A percentile compares a stretch with the other conserved stretches of the same genome.
Conservation (phyloP, 768 basidiomycete genomes). For the Auriculariales sp. region DNA sequence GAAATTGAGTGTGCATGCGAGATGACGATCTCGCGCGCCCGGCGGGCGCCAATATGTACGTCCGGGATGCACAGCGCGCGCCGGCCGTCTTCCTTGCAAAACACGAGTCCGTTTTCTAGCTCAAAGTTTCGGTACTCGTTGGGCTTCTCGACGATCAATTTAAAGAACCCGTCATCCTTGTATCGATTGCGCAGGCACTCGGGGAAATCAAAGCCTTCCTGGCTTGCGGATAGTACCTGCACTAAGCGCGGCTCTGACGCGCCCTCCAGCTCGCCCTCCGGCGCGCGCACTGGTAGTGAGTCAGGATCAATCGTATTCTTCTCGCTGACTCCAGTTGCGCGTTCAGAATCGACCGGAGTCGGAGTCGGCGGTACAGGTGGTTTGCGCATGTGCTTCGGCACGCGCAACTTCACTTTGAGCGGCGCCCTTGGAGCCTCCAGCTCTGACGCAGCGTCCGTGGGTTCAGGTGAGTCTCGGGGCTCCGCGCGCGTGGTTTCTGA, state of each 20-base stretch:
- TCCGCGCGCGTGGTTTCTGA: too few species aligned
- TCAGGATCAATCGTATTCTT: too few species aligned
- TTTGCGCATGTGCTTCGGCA: too few species aligned
- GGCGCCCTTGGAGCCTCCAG: too few species aligned
- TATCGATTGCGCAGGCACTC: constrained; percentile 8
- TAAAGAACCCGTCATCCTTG: constrained; percentile 14
- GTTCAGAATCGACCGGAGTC: too few species aligned
- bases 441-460: too few species aligned
- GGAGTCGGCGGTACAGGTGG: too few species aligned
- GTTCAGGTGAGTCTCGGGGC: too few species aligned
- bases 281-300: too few species aligned
- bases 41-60: neutral
- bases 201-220: constrained; percentile 8
- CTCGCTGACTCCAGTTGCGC: too few species aligned
- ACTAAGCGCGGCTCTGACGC: neutral
- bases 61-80: constrained; percentile 8
- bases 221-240: constrained; percentile 1
- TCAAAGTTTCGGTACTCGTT: constrained; percentile 6
- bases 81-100: constrained; percentile 1
- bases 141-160: constrained; percentile 8
- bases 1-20: constrained; percentile 19
- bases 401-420: too few species aligned
- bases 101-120: constrained; percentile 4
- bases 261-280: neutral
- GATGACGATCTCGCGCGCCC: constrained; percentile 7